Evolutionary conservation across 768 basidiomycete species (phyloP), one percentile per base, ranked within the genome.

Genomic region (Lentinula sp.): DNA sequence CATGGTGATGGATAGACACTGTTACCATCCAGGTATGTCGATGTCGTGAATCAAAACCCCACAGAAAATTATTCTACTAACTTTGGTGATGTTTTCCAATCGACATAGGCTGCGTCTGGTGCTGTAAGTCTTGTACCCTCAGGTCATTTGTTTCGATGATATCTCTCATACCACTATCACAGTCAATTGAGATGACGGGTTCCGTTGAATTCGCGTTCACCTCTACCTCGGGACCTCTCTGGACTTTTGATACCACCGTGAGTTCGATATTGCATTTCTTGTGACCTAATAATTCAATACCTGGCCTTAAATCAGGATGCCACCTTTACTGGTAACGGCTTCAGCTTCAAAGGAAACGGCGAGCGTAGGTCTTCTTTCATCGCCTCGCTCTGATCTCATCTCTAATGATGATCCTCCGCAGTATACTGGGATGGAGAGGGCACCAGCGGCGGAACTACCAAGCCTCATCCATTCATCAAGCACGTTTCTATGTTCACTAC

Each of bases 391-490:
- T 10, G 28, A 6, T 5, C 0, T 10, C 21, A 8, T n/a, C 35
- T 28, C 28, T 23, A 58, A n/a, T 15, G 37, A 48, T 11, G n/a
- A 18, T 7, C 32, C 21, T 9, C 21, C 10, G 4, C 46, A 39
- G 53, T 45, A 4, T 62, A 62, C 57, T 62, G 61, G 73, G 73
- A 74, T 8, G 70, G 72, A 21, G 10, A 15, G 5, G 73, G 74
- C 9, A 39, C 46, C 15, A 54, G 0, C 23, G 60, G 63, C 1
- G 63, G 65, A 21, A 1, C 4, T 11, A 50, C 31, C 8, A 74
- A 74, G 32, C 73, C 73, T 35, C 59, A 60, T n/a, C 59, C 59
- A 3, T 21, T 60, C n/a, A 18, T 60, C 35, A 60, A 60, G 59
- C 53, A 34, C 9, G 50, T 51, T 53, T 48, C 0, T 31, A 9